Evolutionary conservation across 108 stramenopile species (phyloP), one percentile per base, ranked within the genome.

Genomic region (Discostella pseudostelligera): DNA sequence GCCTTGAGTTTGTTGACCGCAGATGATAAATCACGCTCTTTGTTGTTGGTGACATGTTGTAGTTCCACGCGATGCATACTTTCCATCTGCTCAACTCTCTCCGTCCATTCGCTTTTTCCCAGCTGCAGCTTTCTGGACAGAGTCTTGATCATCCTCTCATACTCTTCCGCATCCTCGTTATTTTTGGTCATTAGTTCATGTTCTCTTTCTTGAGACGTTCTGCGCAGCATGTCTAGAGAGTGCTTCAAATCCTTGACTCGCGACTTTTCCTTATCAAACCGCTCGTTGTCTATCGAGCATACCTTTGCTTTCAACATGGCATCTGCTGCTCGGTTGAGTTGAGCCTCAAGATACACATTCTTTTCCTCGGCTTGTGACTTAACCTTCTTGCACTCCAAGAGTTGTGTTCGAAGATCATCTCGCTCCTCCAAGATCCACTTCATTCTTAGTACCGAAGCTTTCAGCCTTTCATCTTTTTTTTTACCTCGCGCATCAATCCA

Each of bases 351-450:
- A 22, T 62, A 21, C 39, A 22, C 16, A 16, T 22, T 62, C 29
- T 28, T 48, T 44, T 61, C 53, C 28, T 70, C 59, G 19, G 54
- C 16, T n/a, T 43, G 62, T 14, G 54, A 56, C 22, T 62, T 70
- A 29, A 2, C 37, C 20, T 21, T 74, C 1, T 24, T 58, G 42
- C 50, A 65, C 3, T 66, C 57, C 11, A 46, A 36, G n/a, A 67
- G 44, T 16, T 68, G 60, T n/a, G 62, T 58, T 0, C 47, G 66
- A 20, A 58, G 10, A 44, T 58, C 62, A 59, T 64, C 48, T 13
- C 19, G 37, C 45, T 70, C 69, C 14, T 70, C 57, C 3, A 64
- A 48, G 21, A 56, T 20, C 20, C 29, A 64, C 56, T 70, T 77
- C 26, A 70, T 24, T 32, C 69, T 65, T 12, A 40, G 28, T 19